These are phyloP conservation scores for Yamadazyma scolyti DNA, from an alignment of 805 yeast genomes.

Conservation along the genomic window DNA sequence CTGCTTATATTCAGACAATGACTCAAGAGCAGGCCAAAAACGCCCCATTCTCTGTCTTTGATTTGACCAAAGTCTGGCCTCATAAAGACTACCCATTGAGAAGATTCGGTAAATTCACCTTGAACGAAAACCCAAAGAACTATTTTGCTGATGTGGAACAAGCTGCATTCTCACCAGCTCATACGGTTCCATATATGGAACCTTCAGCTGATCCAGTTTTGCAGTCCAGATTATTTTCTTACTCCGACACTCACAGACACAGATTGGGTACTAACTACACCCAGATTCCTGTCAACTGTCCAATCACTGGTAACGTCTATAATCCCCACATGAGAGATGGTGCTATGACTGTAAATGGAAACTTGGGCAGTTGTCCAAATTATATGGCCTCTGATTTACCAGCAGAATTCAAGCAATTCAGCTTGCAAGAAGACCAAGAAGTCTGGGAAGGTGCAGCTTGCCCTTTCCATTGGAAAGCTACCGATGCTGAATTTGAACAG, in stretches of 20 bases:
- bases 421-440: slow-evolving; percentile 66
- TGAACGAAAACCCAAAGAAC: slow-evolving; percentile 82
- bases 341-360: slow-evolving; percentile 56
- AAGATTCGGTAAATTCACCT: slow-evolving; percentile 72
- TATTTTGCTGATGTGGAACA: slow-evolving; percentile 71
- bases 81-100: slow-evolving; percentile 82
- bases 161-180: slow-evolving; percentile 69
- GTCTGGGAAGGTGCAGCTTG: slow-evolving; percentile 79
- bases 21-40: slow-evolving; percentile 74
- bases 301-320: slow-evolving; percentile 45
- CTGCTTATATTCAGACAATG: slow-evolving; percentile 81
- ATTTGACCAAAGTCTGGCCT: slow-evolving; percentile 91
- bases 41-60: slow-evolving; percentile 79
- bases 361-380: slow-evolving; percentile 75
- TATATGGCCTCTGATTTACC: slow-evolving; percentile 60
- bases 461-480: slow-evolving; percentile 81
- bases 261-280: slow-evolving; percentile 73
- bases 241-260: slow-evolving; percentile 74
- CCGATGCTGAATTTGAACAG: slow-evolving; percentile 68
- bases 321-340: slow-evolving; percentile 83
- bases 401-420: slow-evolving; percentile 41
- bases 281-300: slow-evolving; percentile 89
- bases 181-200: slow-evolving; percentile 72
- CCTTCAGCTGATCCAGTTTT: slow-evolving; percentile 75
- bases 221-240: slow-evolving; percentile 72